Percentiles rank a stretch among this genome's conserved stretches.
phyloP scores from a whole-genome alignment of 1,139 yeast genomes.

The Pichia sorboxylosa region DNA sequence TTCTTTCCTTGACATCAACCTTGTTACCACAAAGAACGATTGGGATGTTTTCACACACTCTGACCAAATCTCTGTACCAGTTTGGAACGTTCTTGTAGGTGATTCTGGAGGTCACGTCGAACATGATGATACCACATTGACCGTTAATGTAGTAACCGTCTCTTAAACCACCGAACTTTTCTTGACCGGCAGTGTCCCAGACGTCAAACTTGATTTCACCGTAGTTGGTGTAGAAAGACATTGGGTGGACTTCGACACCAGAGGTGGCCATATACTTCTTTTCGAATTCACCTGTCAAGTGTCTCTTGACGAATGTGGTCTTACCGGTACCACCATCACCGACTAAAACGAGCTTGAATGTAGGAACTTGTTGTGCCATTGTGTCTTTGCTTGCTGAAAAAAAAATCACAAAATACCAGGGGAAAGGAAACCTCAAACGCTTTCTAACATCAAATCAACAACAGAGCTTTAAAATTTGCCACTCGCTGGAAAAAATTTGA shows the following conservation, averaged over 20 bases:
- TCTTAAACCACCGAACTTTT: slow-evolving; percentile 98
- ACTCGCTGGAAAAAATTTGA: neutral
- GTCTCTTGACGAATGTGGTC: slow-evolving; percentile 99
- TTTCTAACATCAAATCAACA: neutral
- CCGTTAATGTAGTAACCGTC: slow-evolving; percentile 99
- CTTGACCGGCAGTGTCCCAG: slow-evolving; percentile 99
- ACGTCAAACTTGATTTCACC: slow-evolving; percentile 99
- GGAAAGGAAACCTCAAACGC: neutral
- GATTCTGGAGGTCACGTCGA: slow-evolving; percentile 98
- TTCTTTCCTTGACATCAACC: slow-evolving; percentile 99
- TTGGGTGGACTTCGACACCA: slow-evolving; percentile 99
- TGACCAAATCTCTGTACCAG: slow-evolving; percentile 99
- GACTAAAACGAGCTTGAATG: slow-evolving; percentile 94
- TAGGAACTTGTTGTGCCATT: slow-evolving; percentile 77
- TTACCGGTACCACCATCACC: slow-evolving; percentile 99
- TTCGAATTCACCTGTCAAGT: slow-evolving; percentile 98
- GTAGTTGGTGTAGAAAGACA: slow-evolving; percentile 94
- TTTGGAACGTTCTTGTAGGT: slow-evolving; percentile 99
- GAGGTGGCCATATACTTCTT: slow-evolving; percentile 98
- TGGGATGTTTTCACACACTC: slow-evolving; percentile 99
- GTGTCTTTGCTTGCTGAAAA: slow-evolving; percentile 9
- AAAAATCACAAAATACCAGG: neutral
- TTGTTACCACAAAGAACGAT: slow-evolving; percentile 98
- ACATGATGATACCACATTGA: slow-evolving; percentile 99
- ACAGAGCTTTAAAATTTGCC: neutral